Base-by-base conservation (phyloP, 2,329 filamentous ascomycete genomes). In the Tolypocladium paradoxum region DNA sequence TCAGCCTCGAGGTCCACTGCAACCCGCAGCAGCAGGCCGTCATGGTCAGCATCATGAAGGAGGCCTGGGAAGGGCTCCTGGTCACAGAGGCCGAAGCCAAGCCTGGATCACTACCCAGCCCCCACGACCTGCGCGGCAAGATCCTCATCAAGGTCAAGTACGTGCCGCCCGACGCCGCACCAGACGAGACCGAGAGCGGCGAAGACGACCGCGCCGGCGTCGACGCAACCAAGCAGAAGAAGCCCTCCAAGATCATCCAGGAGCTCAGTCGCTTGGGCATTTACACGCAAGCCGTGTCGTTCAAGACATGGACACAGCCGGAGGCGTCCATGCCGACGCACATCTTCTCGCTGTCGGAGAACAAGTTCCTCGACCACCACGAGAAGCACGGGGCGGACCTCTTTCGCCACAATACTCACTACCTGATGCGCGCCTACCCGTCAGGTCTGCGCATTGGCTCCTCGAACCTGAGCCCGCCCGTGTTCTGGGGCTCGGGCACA, bases 1-100 rank as follows among this genome's bases (percentile, higher is more conserved):
- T 96, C 61, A 96, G 90, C 64, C 78, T 99, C 34, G 93, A 99
- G 69, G 89, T 97, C 0, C 93, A 97, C 71, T 90, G 90, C 58
- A 77, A 76, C 56, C 71, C 82, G 0, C 79, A 85, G 53, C 93
- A 99, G 69, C 93, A 99, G 67, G 80, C 87, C 58, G 78, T 85
- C 54, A 96, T 97, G 89, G 90, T 96, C 6, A 78, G 87, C 56
- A 95, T 97, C 62, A 96, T 99, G 83, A 78, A 84, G 57, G 82
- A 95, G 56, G 82, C 82, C 29, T 99, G 90, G 89, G 76, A 76
- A n/a, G 84, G 77, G 1, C 75, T 85, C 54, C 74, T 97, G 9
- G 74, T 95, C 2, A 76, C 85, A 1, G 66, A 71, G 24, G 73
- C 70, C 50, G 79, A 65, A 7, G 64, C 68, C 20, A 73, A 82